phyloP scores from a whole-genome alignment of 78 protist species.

The Dictyostelium intermedium region DNA sequence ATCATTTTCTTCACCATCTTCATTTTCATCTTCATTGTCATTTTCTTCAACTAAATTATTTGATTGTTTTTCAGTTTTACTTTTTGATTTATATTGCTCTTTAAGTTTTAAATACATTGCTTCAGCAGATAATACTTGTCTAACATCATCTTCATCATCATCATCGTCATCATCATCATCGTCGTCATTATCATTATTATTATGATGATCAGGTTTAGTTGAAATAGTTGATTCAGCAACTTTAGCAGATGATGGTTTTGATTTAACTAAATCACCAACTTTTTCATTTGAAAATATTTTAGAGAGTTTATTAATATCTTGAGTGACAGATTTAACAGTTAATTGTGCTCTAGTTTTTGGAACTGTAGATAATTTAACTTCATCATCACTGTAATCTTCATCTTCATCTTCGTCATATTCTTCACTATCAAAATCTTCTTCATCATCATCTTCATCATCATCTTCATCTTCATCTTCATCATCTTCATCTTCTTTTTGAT shows the following conservation, averaged over 20 bases:
- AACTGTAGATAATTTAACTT: not conserved
- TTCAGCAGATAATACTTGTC: not conserved
- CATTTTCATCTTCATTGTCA: conserved; percentile 13
- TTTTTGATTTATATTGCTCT: conserved; percentile 24
- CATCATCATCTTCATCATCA: conserved; percentile 27
- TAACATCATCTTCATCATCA: conserved; percentile 38
- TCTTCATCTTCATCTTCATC: not conserved
- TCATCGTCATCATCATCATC: conserved; percentile 20
- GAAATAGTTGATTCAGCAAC: not conserved
- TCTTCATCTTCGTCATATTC: conserved; percentile 24
- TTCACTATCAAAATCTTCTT: not conserved
- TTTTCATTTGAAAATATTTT: not conserved
- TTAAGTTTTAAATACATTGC: conserved; percentile 8
- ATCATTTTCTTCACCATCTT: conserved; percentile 8
- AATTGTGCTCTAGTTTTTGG: not conserved
- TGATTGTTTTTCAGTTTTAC: conserved; percentile 30
- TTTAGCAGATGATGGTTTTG: conserved; percentile 5
- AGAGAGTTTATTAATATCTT: not conserved
- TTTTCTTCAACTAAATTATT: not conserved
- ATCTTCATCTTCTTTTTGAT: not conserved
- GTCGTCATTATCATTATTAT: conserved; percentile 10
- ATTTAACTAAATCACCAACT: not conserved
- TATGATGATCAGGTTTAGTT: not conserved
- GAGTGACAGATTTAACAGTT: not conserved
- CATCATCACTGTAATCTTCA: not conserved